Percentiles rank a stretch among this genome's conserved stretches.
Evolutionary conservation across 306 rosid species (phyloP).

Genomic region (Dryas drummondii): DNA sequence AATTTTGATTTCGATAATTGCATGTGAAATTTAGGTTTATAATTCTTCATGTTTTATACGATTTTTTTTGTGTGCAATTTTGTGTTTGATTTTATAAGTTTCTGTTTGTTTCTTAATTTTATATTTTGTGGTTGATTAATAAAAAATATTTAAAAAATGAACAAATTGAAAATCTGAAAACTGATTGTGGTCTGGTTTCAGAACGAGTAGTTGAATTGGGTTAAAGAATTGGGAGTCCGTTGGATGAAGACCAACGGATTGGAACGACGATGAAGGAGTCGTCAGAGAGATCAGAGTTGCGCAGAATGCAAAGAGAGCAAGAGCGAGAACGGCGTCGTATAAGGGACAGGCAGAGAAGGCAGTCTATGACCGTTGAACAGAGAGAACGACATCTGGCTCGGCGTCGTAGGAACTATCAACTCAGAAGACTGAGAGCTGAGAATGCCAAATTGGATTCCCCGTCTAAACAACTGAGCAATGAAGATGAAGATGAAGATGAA

Average conservation of each 20-base stretch:
- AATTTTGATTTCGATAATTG: background rate
- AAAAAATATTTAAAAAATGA: background rate
- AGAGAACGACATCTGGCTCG: constrained; percentile 77
- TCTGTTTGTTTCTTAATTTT: background rate
- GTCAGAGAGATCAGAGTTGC: constrained; percentile 37
- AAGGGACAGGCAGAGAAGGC: constrained; percentile 75
- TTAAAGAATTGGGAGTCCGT: constrained; percentile 5
- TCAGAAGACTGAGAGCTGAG: constrained; percentile 66
- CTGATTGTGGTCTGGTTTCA: background rate
- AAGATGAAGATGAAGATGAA: constrained; percentile 16
- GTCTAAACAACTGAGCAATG: constrained; percentile 34
- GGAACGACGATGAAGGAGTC: constrained; percentile 42
- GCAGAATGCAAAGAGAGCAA: constrained; percentile 57
- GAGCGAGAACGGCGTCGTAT: constrained; percentile 76
- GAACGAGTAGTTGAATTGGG: background rate
- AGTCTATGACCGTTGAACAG: constrained; percentile 79
- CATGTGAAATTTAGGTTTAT: background rate
- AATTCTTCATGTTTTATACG: background rate
- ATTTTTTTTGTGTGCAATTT: background rate
- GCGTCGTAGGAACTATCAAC: constrained; percentile 80
- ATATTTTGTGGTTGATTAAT: background rate
- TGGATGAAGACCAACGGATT: constrained; percentile 5
- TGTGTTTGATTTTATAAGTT: background rate
- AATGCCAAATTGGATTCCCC: constrained; percentile 26
- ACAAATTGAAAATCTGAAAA: background rate